Percentiles rank a stretch among this genome's conserved stretches.
Evolutionary conservation across 371 early-diverging fungal species (phyloP).

Genomic region (Caulochytrium protostelioides): DNA sequence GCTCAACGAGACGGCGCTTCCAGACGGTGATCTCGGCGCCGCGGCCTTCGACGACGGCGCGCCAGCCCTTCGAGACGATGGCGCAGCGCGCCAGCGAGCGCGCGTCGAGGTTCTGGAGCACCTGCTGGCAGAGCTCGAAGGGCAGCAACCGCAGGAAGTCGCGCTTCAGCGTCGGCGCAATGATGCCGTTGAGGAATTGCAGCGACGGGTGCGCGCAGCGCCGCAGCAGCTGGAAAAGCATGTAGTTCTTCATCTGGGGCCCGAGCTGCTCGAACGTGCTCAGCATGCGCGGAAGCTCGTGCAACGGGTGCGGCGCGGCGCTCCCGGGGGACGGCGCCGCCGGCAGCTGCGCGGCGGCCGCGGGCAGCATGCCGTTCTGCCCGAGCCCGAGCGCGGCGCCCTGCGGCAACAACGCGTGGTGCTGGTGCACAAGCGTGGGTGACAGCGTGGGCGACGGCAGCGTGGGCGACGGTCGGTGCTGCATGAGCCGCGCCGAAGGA

Average conservation of each 20-base stretch:
- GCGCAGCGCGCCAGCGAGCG: conserved; percentile 49
- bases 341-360: no score
- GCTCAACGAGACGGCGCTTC: conserved; percentile 22
- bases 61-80: conserved; percentile 52
- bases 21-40: conserved; percentile 27
- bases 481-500: no score
- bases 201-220: conserved; percentile 46
- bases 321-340: conserved; percentile 11
- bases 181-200: conserved; percentile 50
- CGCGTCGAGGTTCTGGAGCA: conserved; percentile 56
- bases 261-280: conserved; percentile 42
- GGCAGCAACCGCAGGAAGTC: conserved; percentile 73
- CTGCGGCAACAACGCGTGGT: no score
- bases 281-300: conserved; percentile 21
- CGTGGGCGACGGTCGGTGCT: no score
- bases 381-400: no score
- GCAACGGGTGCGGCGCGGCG: neutral
- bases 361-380: no score
- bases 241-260: conserved; percentile 38
- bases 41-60: conserved; percentile 41
- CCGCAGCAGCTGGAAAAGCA: conserved; percentile 48
- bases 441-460: no score
- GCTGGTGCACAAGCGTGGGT: no score
- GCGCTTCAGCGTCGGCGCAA: conserved; percentile 54
- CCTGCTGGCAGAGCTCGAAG: conserved; percentile 41